Evolutionary conservation across 148 eudicot species (phyloP), one percentile per base, ranked within the genome.

Genomic region (Linanthus parryae): DNA sequence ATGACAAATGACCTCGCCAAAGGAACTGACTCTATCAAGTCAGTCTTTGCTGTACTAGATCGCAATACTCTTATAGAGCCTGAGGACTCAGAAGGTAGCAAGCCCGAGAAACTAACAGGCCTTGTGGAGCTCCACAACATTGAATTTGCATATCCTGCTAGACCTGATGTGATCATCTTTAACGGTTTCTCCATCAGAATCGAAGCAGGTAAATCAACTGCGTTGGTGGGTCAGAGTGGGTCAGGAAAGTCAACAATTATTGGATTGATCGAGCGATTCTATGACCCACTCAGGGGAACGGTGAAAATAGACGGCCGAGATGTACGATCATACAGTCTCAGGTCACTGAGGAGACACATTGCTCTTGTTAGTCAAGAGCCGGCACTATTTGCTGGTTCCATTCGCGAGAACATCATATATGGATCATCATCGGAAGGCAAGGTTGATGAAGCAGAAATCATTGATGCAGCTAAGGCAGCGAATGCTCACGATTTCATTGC

Each of bases 341-440:
- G 54, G 19, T 17, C 17, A 21, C 18, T 49, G 17, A 49, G 54
- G 20, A 49, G 18, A 18, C 38, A 28, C 5, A 49, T 30, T 8
- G 54, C 38, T 24, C 8, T 49, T 30, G 54, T 49, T 29, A 49
- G 54, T 49, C 54, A 49, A 49, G 54, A 49, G 38, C 54, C 54
- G 14, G 31, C 54, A 28, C 13, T 49, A 16, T 49, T 49, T 49
- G 23, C 54, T 16, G 54, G 54, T 7, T 28, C 54, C 13, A 30
- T 49, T 28, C 37, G 54, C 3, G 54, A 49, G 18, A 49, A 49
- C 27, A 49, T 49, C 16, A 49, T 24, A 0, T 49, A 49, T 18
- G 54, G 54, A 28, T 17, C 38, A n/a, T 19, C 54, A 12, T 2
- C n/a, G n/a, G n/a, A n/a, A 25, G 25, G 12, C 7, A 25, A 51